These are phyloP conservation scores for Cystobasidium onofrii DNA, from an alignment of 768 basidiomycete genomes.

Conservation along the genomic window DNA sequence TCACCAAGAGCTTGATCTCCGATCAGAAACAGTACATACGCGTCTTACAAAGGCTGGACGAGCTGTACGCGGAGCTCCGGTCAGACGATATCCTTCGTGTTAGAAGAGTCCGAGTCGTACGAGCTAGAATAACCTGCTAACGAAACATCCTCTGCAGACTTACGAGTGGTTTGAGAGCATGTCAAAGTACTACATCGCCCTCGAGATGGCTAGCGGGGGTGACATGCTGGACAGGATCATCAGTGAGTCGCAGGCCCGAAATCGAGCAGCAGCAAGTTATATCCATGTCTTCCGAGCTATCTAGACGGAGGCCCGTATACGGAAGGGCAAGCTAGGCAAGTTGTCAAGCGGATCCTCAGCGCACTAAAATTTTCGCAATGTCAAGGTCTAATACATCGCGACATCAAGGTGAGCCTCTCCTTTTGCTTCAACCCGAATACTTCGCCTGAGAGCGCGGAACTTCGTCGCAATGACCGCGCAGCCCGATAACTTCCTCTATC, in stretches of 20 bases:
- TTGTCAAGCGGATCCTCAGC: not conserved
- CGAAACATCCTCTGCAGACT: not conserved
- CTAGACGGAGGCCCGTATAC: not conserved
- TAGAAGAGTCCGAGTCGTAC: not conserved
- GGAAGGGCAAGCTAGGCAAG: not conserved
- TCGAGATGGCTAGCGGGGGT: constrained; percentile 12
- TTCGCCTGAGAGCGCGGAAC: not conserved
- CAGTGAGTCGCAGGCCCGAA: not conserved
- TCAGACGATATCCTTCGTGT: constrained; percentile 3
- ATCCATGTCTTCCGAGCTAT: not conserved
- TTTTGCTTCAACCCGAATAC: not conserved
- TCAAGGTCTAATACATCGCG: constrained; percentile 1
- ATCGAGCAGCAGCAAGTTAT: not conserved
- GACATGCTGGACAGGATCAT: constrained; percentile 15
- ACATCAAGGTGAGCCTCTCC: constrained; percentile 12
- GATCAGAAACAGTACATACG: not conserved
- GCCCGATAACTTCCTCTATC: constrained; percentile 24
- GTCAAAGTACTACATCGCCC: constrained; percentile 6
- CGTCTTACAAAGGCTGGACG: not conserved
- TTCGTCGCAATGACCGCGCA: not conserved
- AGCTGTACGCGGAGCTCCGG: not conserved
- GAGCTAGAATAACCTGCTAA: not conserved
- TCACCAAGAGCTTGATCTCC: not conserved
- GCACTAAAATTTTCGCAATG: not conserved
- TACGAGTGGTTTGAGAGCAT: constrained; percentile 18